Conservation (phyloP, 2,329 filamentous ascomycete species). For the Cladorrhinum sp. region DNA sequence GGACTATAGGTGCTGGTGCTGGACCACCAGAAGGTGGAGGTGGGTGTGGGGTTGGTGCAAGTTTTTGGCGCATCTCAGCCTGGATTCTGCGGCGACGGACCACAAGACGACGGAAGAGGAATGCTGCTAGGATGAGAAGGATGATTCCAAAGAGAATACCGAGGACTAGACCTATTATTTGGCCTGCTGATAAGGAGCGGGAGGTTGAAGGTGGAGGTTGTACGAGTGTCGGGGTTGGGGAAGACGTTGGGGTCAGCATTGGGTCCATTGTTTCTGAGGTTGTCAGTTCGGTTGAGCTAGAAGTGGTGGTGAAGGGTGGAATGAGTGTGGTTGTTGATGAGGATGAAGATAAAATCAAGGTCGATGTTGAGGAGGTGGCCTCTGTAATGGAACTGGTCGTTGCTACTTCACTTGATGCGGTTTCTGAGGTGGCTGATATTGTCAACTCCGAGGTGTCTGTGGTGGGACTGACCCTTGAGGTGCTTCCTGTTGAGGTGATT, state of each 20-base stretch:
- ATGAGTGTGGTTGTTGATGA: neutral
- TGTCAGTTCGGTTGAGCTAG: neutral
- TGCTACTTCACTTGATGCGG: neutral
- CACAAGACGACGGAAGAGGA: conserved; percentile 24
- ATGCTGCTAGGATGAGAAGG: conserved; percentile 24
- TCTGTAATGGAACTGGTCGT: neutral
- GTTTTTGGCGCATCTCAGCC: conserved; percentile 20
- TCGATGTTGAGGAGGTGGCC: conserved; percentile 1
- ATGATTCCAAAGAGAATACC: conserved; percentile 28
- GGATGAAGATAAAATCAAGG: neutral
- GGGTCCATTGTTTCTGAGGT: conserved; percentile 10
- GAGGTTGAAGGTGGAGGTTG: neutral
- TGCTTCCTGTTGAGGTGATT: neutral
- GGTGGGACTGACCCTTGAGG: neutral
- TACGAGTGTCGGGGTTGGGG: neutral
- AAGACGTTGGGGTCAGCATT: conserved; percentile 1
- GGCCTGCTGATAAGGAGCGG: conserved; percentile 24
- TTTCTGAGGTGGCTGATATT: neutral
- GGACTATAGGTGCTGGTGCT: neutral
- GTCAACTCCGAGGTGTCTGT: neutral
- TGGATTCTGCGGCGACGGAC: conserved; percentile 16
- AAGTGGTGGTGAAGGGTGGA: neutral
- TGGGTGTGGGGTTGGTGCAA: conserved; percentile 5
- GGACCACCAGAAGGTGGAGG: neutral
- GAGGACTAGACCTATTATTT: conserved; percentile 31